These are phyloP conservation scores for Mrakia frigida DNA, from an alignment of 768 basidiomycete species.

Conservation along the genomic window DNA sequence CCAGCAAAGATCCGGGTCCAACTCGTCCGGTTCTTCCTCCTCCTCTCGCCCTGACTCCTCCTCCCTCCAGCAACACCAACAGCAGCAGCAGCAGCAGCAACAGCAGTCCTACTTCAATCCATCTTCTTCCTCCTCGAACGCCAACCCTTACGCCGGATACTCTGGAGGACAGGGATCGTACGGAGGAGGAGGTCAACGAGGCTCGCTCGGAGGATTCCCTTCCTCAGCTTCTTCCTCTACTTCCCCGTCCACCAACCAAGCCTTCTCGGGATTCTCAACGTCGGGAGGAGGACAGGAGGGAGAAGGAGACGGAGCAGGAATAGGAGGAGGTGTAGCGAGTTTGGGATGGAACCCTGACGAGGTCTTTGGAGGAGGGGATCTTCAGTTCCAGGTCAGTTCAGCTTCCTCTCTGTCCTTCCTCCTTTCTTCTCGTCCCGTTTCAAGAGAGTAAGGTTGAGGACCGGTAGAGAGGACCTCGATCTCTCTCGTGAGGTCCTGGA, in stretches of 20 bases:
- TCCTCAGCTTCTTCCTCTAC: not conserved
- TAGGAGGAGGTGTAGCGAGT: not conserved
- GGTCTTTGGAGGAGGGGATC: not conserved
- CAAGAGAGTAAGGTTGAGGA: not conserved
- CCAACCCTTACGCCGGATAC: not conserved
- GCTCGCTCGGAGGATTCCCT: not conserved
- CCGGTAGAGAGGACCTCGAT: not conserved
- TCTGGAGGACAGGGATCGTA: not conserved
- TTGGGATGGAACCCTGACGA: not conserved
- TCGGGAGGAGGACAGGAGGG: too few relatives aligned
- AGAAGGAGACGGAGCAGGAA: not conserved
- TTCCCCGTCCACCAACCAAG: not conserved
- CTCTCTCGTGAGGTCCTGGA: too few relatives aligned
- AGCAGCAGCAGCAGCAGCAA: not conserved
- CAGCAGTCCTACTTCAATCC: not conserved
- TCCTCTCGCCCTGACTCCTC: not conserved
- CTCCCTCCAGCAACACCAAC: not conserved
- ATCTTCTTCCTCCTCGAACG: not conserved
- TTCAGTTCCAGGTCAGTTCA: constrained; percentile 22
- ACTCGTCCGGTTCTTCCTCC: not conserved
- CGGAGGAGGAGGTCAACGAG: not conserved
- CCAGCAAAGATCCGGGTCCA: not conserved
- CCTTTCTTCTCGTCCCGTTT: not conserved
- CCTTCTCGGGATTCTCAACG: not conserved
- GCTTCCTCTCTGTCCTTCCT: not conserved